Conservation (phyloP, 306 rosid genomes). For the Luffa acutangula region DNA sequence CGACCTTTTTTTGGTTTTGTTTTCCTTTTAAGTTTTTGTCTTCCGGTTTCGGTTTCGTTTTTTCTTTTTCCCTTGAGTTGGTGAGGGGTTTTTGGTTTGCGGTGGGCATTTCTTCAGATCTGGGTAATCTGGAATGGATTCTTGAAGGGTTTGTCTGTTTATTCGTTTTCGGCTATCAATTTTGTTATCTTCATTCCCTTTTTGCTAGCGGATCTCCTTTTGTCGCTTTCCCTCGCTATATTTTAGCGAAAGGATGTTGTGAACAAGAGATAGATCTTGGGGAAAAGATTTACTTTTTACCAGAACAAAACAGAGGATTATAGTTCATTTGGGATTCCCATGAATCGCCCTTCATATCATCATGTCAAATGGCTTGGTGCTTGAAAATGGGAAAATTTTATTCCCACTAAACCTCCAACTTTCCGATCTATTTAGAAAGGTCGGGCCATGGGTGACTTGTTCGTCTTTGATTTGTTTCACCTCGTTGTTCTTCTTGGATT, state of each 20-base stretch:
- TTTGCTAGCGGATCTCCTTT: background rate
- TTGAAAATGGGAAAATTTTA: background rate
- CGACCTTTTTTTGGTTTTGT: background rate
- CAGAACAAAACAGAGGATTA: background rate
- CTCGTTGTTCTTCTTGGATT: background rate
- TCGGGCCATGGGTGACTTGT: background rate
- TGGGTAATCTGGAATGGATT: background rate
- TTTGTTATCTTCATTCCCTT: background rate
- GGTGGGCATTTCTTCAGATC: background rate
- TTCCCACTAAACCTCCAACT: background rate
- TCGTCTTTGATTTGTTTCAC: background rate
- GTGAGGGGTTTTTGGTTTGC: background rate
- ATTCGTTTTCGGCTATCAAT: background rate
- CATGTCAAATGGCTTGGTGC: background rate
- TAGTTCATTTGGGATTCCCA: background rate
- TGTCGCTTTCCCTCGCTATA: background rate
- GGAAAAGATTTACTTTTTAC: background rate
- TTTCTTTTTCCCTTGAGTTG: background rate
- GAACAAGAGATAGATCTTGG: background rate
- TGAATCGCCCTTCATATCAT: background rate
- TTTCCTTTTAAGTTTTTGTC: no score
- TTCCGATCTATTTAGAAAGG: background rate
- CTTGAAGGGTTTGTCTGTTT: background rate
- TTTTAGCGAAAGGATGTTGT: background rate
- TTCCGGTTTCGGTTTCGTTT: background rate